A percentile compares a stretch with the other conserved stretches of the same genome.
Evolutionary conservation across 306 rosid genomes (phyloP).

Genomic region (Prunus mira): DNA sequence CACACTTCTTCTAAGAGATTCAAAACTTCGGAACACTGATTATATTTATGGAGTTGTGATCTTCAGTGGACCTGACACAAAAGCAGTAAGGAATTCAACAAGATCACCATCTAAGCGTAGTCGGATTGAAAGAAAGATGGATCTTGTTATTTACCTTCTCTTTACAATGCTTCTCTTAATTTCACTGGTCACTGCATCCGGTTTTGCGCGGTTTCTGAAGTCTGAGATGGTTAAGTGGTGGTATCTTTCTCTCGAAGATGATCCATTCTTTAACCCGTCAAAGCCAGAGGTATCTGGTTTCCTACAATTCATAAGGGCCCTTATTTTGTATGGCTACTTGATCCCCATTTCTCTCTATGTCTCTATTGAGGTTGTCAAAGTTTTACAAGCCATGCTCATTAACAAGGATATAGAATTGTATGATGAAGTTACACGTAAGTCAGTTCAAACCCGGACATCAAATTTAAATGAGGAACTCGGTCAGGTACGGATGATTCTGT

Average conservation of each 20-base stretch:
- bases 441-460: slow-evolving; percentile 27
- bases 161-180: slow-evolving; percentile 26
- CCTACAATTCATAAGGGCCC: slow-evolving; percentile 25
- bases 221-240: slow-evolving; percentile 15
- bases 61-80: slow-evolving; percentile 31
- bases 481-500: slow-evolving; percentile 30
- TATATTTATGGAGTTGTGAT: slow-evolving; percentile 28
- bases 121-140: slow-evolving; percentile 33
- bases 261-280: not conserved
- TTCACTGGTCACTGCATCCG: slow-evolving; percentile 17
- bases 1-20: slow-evolving; percentile 31
- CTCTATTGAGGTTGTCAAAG: slow-evolving; percentile 40
- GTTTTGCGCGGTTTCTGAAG: slow-evolving; percentile 14
- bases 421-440: slow-evolving; percentile 21
- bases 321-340: slow-evolving; percentile 33
- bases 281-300: slow-evolving; percentile 14
- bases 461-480: slow-evolving; percentile 40
- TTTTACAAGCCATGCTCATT: slow-evolving; percentile 33
- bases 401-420: slow-evolving; percentile 32
- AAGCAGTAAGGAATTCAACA: slow-evolving; percentile 28
- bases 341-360: slow-evolving; percentile 40
- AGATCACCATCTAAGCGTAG: slow-evolving; percentile 34
- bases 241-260: slow-evolving; percentile 25
- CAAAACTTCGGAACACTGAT: slow-evolving; percentile 32
- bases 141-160: slow-evolving; percentile 26